Percentiles rank a stretch among this genome's conserved stretches.
Evolutionary conservation across 202 grass and related monocot genomes (phyloP).

Genomic region (Carex sylvatica): DNA sequence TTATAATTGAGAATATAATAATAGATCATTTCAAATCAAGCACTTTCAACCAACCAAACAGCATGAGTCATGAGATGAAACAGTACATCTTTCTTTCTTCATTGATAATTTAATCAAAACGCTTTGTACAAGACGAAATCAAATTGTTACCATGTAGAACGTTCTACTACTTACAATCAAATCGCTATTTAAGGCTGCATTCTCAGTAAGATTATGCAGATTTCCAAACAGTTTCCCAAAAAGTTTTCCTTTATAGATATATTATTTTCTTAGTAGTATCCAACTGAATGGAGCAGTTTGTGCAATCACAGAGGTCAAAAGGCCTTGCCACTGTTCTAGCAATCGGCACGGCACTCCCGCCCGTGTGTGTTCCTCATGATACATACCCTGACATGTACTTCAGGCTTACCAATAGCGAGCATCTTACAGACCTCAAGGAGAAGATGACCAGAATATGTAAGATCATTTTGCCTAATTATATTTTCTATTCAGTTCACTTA

Average conservation of each 20-base stretch:
- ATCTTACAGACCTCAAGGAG: slow-evolving; percentile 32
- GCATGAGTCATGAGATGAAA: too few relatives aligned
- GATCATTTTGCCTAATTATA: not conserved
- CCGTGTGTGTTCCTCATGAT: slow-evolving; percentile 20
- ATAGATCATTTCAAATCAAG: too few relatives aligned
- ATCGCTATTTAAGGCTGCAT: not conserved
- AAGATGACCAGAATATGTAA: slow-evolving; percentile 34
- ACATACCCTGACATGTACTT: slow-evolving; percentile 29
- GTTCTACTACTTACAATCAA: not conserved
- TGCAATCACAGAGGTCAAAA: not conserved
- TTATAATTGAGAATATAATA: too few relatives aligned
- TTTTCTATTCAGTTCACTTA: not conserved
- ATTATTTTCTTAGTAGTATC: not conserved
- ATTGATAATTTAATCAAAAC: not conserved
- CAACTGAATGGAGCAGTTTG: not conserved
- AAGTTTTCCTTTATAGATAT: not conserved
- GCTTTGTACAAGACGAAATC: not conserved
- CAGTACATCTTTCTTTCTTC: too few relatives aligned
- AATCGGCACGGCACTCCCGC: slow-evolving; percentile 21
- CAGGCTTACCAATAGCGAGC: slow-evolving; percentile 28
- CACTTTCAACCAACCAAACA: too few relatives aligned
- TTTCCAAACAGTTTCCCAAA: not conserved
- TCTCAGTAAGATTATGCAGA: not conserved
- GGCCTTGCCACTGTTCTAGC: not conserved
- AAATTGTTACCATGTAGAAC: not conserved